phyloP scores from a whole-genome alignment of 345 rosid genomes.

The Melaleuca quinquenervia region DNA sequence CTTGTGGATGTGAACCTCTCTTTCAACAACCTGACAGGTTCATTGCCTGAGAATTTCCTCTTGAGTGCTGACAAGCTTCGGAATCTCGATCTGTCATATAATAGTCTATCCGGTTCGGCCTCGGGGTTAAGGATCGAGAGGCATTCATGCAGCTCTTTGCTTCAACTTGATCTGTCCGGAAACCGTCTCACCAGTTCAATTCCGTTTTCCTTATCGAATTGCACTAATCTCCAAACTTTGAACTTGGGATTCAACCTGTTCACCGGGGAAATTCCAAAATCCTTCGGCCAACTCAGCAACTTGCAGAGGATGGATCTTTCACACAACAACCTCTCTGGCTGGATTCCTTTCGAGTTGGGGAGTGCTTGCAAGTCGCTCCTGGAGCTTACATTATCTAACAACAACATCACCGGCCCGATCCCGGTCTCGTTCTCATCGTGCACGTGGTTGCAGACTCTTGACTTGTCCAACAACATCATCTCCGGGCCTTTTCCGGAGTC shows the following conservation, averaged over 20 bases:
- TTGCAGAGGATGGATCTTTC: conserved; percentile 73
- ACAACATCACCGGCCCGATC: conserved; percentile 71
- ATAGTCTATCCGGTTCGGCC: conserved; percentile 75
- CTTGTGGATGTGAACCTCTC: conserved; percentile 48
- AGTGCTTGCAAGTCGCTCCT: conserved; percentile 51
- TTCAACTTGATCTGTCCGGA: conserved; percentile 55
- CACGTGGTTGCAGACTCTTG: conserved; percentile 56
- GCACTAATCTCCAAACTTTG: conserved; percentile 58
- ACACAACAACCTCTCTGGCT: conserved; percentile 59
- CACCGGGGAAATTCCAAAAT: conserved; percentile 51
- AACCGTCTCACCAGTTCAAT: conserved; percentile 43
- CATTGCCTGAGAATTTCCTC: conserved; percentile 47
- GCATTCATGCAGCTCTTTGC: conserved; percentile 50
- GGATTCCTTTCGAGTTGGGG: conserved; percentile 75
- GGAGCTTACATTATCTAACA: conserved; percentile 48
- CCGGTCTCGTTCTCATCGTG: conserved; percentile 58
- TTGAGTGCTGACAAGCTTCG: conserved; percentile 44
- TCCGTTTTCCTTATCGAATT: conserved; percentile 53
- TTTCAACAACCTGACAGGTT: conserved; percentile 61
- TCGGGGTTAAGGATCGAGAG: conserved; percentile 32
- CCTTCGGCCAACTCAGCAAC: conserved; percentile 36
- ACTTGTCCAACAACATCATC: conserved; percentile 78
- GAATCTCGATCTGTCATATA: conserved; percentile 60
- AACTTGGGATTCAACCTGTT: conserved; percentile 55
- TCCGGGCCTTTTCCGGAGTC: conserved; percentile 63